phyloP scores from a whole-genome alignment of 2,329 filamentous ascomycete genomes.

The Setomelanomma holmii region DNA sequence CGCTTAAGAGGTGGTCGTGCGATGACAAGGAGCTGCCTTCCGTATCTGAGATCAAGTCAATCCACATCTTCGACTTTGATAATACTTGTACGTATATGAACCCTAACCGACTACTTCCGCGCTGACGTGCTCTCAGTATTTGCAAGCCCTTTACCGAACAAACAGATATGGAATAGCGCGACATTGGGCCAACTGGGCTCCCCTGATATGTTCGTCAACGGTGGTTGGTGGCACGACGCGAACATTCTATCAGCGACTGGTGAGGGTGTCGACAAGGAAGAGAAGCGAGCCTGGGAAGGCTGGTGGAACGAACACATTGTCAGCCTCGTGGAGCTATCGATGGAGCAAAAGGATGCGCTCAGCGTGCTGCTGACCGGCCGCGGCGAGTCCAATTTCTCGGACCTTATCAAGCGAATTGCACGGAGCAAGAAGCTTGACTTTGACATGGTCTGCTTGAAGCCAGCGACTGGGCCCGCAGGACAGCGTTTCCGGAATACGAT shows the following conservation, averaged over 20 bases:
- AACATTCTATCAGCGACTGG: conserved; percentile 87
- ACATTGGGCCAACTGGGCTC: conserved; percentile 80
- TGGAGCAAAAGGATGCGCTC: conserved; percentile 82
- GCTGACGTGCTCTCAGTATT: conserved; percentile 68
- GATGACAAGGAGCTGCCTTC: conserved; percentile 75
- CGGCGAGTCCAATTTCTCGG: conserved; percentile 76
- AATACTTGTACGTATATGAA: conserved; percentile 74
- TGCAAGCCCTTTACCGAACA: conserved; percentile 87
- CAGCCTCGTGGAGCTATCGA: conserved; percentile 79
- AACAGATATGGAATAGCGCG: conserved; percentile 80
- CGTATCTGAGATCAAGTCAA: conserved; percentile 72
- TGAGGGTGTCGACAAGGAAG: conserved; percentile 80
- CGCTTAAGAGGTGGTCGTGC: conserved; percentile 84
- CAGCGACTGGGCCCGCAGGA: conserved; percentile 78
- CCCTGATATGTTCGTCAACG: conserved; percentile 78
- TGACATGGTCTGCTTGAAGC: conserved; percentile 88
- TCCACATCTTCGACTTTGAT: conserved; percentile 98
- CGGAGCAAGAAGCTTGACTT: conserved; percentile 81
- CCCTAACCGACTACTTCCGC: background rate
- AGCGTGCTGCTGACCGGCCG: conserved; percentile 89
- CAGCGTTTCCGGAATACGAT: conserved; percentile 84
- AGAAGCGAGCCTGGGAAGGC: conserved; percentile 82
- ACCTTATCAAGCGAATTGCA: conserved; percentile 82
- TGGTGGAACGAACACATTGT: conserved; percentile 96
- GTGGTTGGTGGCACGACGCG: conserved; percentile 97